Conservation (phyloP, 192 early-diverging fungal species). For the Diversispora eburnea region DNA sequence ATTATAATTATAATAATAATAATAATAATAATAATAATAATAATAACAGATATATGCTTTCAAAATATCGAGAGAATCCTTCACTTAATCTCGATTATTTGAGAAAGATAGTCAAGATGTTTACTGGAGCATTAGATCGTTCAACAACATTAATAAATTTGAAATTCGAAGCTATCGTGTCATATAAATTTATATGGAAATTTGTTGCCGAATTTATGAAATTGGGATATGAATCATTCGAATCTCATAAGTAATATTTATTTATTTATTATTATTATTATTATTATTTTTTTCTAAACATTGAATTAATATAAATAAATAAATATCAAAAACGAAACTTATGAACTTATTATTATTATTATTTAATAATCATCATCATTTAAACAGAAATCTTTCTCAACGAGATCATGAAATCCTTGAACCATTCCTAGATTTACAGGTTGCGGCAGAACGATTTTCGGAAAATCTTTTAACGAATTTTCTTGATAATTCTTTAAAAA, state of each 20-base stretch:
- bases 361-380: background rate
- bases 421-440: background rate
- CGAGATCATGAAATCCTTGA: background rate
- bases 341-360: no score
- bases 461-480: background rate
- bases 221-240: background rate
- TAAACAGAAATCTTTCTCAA: background rate
- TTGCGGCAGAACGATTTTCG: background rate
- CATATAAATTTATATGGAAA: background rate
- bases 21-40: background rate
- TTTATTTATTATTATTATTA: background rate
- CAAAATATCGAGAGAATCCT: background rate
- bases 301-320: no score
- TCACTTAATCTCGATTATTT: background rate
- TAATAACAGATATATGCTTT: background rate
- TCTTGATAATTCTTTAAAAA: background rate
- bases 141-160: background rate
- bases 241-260: background rate
- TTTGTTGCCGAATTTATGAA: conserved; percentile 8
- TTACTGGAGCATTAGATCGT: background rate
- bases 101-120: background rate
- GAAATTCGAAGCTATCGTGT: background rate
- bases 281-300: background rate
- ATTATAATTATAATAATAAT: background rate
- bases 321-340: no score